These are phyloP conservation scores for Coniochaeta ligniaria DNA, from an alignment of 2,329 filamentous ascomycete species.

Conservation along the genomic window DNA sequence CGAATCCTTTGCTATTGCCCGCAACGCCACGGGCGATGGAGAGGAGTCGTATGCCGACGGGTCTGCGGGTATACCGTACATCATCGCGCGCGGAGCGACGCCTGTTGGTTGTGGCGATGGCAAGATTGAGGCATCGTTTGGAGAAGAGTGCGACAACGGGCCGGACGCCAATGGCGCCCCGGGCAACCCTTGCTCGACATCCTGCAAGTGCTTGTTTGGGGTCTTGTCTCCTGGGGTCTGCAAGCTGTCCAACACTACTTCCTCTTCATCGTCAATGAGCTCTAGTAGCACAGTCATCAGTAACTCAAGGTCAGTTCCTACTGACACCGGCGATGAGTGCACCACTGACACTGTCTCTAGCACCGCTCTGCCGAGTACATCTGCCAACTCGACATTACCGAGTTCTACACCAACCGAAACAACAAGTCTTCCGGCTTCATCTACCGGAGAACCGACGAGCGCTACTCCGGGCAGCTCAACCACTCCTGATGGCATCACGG, in stretches of 20 bases:
- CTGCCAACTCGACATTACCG: background rate
- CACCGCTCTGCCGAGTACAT: background rate
- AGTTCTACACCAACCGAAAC: background rate
- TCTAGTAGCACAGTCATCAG: constrained; percentile 6
- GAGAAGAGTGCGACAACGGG: constrained; percentile 34
- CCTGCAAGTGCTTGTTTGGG: constrained; percentile 28
- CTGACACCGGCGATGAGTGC: background rate
- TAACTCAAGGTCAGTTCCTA: constrained; percentile 9
- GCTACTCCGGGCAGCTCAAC: background rate
- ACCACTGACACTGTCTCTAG: background rate
- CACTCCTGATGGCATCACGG: background rate
- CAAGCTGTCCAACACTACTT: constrained; percentile 6
- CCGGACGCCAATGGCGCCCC: constrained; percentile 18
- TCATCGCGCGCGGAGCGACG: constrained; percentile 31
- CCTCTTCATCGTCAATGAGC: constrained; percentile 8
- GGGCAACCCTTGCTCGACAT: constrained; percentile 27
- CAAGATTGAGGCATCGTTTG: constrained; percentile 20
- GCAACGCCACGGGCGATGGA: constrained; percentile 24
- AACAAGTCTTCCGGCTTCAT: background rate
- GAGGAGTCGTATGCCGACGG: constrained; percentile 26
- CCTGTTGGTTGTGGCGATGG: constrained; percentile 32
- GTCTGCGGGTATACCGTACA: constrained; percentile 30
- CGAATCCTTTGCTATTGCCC: constrained; percentile 30
- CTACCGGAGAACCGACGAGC: background rate
- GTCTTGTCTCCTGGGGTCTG: constrained; percentile 17